These are phyloP conservation scores for Galeopsis tetrahit DNA, from an alignment of 257 asterid genomes.

Conservation along the genomic window DNA sequence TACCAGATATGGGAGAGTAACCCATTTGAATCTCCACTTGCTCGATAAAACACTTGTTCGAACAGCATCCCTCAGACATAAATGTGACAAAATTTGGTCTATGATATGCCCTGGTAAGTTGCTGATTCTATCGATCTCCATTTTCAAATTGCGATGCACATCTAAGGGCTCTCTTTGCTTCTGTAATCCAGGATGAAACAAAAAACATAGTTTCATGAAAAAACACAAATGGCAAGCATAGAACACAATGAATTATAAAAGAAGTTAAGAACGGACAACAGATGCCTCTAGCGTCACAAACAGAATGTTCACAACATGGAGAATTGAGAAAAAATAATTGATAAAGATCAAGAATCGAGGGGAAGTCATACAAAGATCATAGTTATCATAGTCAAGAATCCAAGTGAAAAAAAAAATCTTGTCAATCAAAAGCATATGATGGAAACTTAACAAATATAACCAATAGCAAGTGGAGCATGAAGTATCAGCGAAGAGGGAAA, in stretches of 20 bases:
- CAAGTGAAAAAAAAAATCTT: neutral
- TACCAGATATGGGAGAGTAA: conserved; percentile 74
- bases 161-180: conserved; percentile 41
- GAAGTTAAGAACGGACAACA: neutral
- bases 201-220: neutral
- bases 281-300: conserved; percentile 1
- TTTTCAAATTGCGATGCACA: conserved; percentile 38
- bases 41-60: conserved; percentile 79
- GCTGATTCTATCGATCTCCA: conserved; percentile 68
- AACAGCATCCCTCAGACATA: conserved; percentile 84
- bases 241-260: conserved; percentile 5
- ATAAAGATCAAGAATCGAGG: neutral
- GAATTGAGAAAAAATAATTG: conserved; percentile 16
- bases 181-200: conserved; percentile 46
- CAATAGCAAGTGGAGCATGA: too few species aligned
- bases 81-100: conserved; percentile 80
- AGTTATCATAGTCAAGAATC: neutral
- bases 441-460: too few species aligned
- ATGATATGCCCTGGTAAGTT: conserved; percentile 80
- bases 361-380: neutral
- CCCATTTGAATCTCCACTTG: conserved; percentile 98
- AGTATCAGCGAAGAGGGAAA: too few species aligned
- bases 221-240: neutral
- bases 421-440: neutral
- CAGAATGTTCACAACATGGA: neutral